Base-by-base conservation (phyloP, 164 flowering plant species). In the Vitis rupestris region DNA sequence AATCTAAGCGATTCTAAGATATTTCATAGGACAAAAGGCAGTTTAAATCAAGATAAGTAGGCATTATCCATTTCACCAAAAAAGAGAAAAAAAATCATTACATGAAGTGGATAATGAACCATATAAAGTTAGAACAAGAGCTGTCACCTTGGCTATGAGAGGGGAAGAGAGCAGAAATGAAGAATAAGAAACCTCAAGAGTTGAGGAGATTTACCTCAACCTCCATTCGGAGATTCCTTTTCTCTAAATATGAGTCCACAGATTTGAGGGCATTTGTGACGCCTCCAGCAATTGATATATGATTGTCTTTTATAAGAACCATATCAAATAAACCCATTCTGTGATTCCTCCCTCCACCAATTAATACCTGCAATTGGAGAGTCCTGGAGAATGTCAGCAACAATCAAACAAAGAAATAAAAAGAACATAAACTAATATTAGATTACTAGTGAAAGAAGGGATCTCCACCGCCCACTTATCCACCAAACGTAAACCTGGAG, bases 301-400 rank as follows among this genome's bases (percentile, higher is more conserved):
- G 99, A 69, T 95, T 95, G 72, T 95, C 99, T 82, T 95, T 95
- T 67, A 95, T 87, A 91, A 95, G 67, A 63, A 95, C 95, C 99
- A 95, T 95, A 76, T 95, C 98, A 80, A 92, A 95, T 67, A 95
- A 83, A 70, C 99, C 99, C 91, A 95, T 79, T 77, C 97, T 78
- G 70, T 95, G 99, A 79, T 95, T 93, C 75, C 73, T 68, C 2
- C 99, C 99, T 60, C 99, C 99, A 70, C 99, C 99, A 75, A 95
- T 93, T 50, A 95, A 79, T 10, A 91, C 98, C 99, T 95, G 71
- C 5, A 75, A 74, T 44, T n/a, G 19, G 51, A 63, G 12, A 17
- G 30, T 50, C 19, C 56, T 5, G n/a, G 13, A 68, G 23, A 50
- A 44, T 48, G 19, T 65, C 54, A 72, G 60, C 47, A 50, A 74